Base-by-base conservation (phyloP, 495 filamentous ascomycete genomes). In the Trichocladium uniseriatum region DNA sequence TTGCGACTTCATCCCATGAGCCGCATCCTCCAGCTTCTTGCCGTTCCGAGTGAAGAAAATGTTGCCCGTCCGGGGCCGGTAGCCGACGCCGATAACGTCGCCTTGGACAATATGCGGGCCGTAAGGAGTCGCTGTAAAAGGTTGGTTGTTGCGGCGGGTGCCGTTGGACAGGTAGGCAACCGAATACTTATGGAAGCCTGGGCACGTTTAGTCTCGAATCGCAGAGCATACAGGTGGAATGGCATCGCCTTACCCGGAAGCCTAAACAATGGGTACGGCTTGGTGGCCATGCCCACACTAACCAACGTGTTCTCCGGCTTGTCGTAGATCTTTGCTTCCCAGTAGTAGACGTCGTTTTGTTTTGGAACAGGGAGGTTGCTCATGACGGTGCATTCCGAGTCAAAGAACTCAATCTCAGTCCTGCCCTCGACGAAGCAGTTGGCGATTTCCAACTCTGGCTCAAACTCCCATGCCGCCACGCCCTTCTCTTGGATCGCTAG, bases 281-380 rank as follows among this genome's bases (percentile, higher is more conserved):
- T 97, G 15, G 94, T 97, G 10, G 87, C 82, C 72, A 98, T 82
- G 37, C 92, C 92, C 50, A 98, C 85, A 57, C 83, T 89, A 36
- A 98, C 74, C 49, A 86, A 68, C 0, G 90, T 89, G 14, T 72
- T 76, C 31, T 96, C 92, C 3, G 92, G 91, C 67, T 97, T 96
- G 45, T 97, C 94, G 67, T 92, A 97, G 35, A 98, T 82, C 69
- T 98, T 98, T 13, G 92, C 87, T 62, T 98, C 92, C 92, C 92
- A 98, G 65, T 98, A 98, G 61, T 97, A 97, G 13, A 96, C 90
- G 62, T 98, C 92, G 58, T 98, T 97, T 62, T 98, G 92, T 64
- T 98, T 98, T 19, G 92, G 92, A 31, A 98, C 84, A 0, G 92
- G 92, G 34, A 98, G 69, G 56, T 98, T 98, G 65, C 85, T 95